Conservation (phyloP, 805 yeast genomes). For the Candida broadrunensis region DNA sequence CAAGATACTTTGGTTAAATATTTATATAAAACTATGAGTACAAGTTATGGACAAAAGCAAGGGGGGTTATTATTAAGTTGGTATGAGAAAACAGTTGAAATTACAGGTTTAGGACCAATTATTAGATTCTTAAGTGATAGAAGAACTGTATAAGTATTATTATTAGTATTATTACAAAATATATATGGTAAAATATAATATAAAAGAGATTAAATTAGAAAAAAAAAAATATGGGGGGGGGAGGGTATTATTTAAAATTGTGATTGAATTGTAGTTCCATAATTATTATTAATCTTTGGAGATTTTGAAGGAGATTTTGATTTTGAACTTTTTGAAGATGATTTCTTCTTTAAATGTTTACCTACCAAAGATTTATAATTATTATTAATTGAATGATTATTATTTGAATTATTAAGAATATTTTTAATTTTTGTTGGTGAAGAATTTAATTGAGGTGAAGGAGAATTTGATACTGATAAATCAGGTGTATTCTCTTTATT, state of each 20-base stretch:
- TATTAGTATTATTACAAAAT: not conserved
- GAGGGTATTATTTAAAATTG: not conserved
- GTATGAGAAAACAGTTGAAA: conserved; percentile 86
- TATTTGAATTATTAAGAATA: not conserved
- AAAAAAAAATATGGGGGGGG: no score
- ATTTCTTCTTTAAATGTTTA: not conserved
- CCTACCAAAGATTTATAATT: not conserved
- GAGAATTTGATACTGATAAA: not conserved
- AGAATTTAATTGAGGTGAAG: not conserved
- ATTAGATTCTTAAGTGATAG: conserved; percentile 85
- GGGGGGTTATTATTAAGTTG: conserved; percentile 86
- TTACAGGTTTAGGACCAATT: conserved; percentile 85
- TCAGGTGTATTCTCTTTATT: not conserved
- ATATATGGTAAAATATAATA: no score
- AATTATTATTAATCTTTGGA: not conserved
- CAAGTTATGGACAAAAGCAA: conserved; percentile 74
- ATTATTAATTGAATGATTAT: not conserved
- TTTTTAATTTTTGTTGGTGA: not conserved
- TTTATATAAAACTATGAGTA: conserved; percentile 80
- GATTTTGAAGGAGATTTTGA: not conserved
- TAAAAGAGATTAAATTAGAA: not conserved
- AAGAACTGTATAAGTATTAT: conserved; percentile 55
- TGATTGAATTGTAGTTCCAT: not conserved
- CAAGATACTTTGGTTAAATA: conserved; percentile 79
- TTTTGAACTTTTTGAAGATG: not conserved